A percentile compares a stretch with the other conserved stretches of the same genome.
These are phyloP conservation scores for Penstemon davidsonii DNA, from an alignment of 257 asterid species.

Conservation along the genomic window DNA sequence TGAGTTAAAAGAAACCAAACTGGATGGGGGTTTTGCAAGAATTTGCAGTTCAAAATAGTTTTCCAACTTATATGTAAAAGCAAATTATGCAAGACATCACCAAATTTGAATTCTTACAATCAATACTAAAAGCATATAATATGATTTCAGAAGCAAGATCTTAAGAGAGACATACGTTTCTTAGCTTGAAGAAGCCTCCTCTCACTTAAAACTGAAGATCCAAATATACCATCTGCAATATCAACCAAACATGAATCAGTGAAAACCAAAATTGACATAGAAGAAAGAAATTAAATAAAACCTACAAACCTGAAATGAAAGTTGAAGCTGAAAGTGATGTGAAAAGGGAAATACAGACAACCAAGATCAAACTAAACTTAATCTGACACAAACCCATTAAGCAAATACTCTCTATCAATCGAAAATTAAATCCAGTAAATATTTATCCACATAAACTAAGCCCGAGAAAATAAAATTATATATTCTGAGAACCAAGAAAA, in stretches of 20 bases:
- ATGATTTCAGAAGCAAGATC: neutral
- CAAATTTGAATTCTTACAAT: too few species aligned
- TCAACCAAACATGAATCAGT: neutral
- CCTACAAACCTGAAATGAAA: slow-evolving; percentile 31
- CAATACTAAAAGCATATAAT: too few species aligned
- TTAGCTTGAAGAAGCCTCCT: slow-evolving; percentile 44
- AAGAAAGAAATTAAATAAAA: neutral
- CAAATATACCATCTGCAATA: slow-evolving; percentile 35
- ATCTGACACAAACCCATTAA: slow-evolving; percentile 14
- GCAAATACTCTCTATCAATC: neutral
- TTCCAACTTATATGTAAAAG: too few species aligned
- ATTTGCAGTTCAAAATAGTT: too few species aligned
- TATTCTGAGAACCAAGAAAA: neutral
- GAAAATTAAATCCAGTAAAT: too few species aligned
- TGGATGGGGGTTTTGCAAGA: too few species aligned
- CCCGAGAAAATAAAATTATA: neutral
- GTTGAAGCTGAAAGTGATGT: slow-evolving; percentile 25
- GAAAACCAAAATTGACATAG: neutral
- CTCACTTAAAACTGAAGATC: slow-evolving; percentile 18
- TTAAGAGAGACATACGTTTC: slow-evolving; percentile 27
- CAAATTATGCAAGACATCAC: too few species aligned
- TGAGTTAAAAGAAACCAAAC: too few species aligned
- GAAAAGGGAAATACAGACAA: slow-evolving; percentile 21
- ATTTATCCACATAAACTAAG: neutral
- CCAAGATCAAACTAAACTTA: slow-evolving; percentile 16